phyloP scores from a whole-genome alignment of 495 filamentous ascomycete genomes.

The Daldinia decipiens region DNA sequence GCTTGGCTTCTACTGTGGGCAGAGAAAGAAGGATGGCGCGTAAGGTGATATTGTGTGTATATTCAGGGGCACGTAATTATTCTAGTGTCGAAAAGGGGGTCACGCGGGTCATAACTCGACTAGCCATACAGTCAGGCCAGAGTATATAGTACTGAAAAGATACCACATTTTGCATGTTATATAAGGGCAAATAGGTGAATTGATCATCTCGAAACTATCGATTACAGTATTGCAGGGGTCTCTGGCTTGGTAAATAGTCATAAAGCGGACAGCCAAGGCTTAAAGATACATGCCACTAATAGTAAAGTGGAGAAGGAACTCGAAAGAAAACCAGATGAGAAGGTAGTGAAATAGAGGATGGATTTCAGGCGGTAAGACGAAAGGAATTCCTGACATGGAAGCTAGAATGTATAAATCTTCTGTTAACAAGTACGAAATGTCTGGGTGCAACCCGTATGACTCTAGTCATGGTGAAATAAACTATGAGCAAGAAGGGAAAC shows the following conservation, averaged over 20 bases:
- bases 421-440: conserved; percentile 7
- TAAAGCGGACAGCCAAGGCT: background rate
- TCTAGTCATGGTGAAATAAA: conserved; percentile 8
- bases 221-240: too few species aligned
- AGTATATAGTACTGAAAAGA: background rate
- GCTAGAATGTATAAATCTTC: background rate
- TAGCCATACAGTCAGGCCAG: background rate
- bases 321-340: background rate
- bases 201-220: too few species aligned
- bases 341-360: background rate
- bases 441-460: conserved; percentile 8
- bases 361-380: background rate
- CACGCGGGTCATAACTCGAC: background rate
- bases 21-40: conserved; percentile 40
- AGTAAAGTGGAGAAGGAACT: background rate
- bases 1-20: conserved; percentile 73
- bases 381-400: background rate
- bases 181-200: background rate
- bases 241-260: background rate
- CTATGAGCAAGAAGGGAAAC: conserved; percentile 8
- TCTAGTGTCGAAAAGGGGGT: background rate
- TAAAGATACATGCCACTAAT: background rate
- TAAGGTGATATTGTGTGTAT: conserved; percentile 9
- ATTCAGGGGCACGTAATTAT: background rate
- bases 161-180: background rate